A percentile compares a stretch with the other conserved stretches of the same genome.
phyloP scores from a whole-genome alignment of 23 red algal species.

The Cyanidiococcus yangmingshanensis region DNA sequence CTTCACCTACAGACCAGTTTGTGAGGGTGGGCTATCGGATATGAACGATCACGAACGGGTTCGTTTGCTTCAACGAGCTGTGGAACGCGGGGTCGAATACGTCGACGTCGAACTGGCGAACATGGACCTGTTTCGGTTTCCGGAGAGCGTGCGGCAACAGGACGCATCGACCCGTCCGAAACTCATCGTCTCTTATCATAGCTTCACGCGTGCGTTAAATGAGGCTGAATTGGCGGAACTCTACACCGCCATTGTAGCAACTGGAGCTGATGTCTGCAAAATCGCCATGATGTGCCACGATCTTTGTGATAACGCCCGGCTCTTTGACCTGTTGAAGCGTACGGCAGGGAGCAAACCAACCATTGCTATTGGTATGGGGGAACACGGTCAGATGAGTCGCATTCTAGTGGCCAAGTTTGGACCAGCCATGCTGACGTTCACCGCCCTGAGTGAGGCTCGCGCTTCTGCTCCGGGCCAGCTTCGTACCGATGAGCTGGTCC shows the following conservation, averaged over 20 bases:
- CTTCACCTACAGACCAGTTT: constrained; percentile 65
- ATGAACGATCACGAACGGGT: constrained; percentile 52
- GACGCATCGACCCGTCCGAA: not conserved
- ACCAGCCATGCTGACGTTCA: constrained; percentile 63
- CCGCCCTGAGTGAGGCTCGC: constrained; percentile 26
- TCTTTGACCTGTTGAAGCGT: constrained; percentile 36
- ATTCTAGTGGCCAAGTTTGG: constrained; percentile 65
- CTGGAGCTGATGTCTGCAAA: constrained; percentile 64
- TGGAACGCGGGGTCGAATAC: constrained; percentile 34
- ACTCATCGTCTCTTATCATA: constrained; percentile 81
- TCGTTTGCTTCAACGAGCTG: constrained; percentile 34
- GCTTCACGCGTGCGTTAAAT: constrained; percentile 44
- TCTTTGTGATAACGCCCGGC: constrained; percentile 34
- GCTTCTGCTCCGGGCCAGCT: constrained; percentile 83
- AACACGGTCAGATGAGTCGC: constrained; percentile 46
- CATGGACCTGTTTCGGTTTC: constrained; percentile 19
- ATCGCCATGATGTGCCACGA: constrained; percentile 55
- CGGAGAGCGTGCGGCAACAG: constrained; percentile 16
- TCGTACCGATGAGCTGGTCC: constrained; percentile 20
- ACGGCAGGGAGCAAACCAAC: constrained; percentile 25
- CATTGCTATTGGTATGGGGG: constrained; percentile 73
- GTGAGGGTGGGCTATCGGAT: constrained; percentile 60
- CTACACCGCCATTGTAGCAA: constrained; percentile 25
- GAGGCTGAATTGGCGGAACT: constrained; percentile 38
- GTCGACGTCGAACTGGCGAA: constrained; percentile 85